phyloP scores from a whole-genome alignment of 352 stramenopile species.

The Pythium insidiosum region DNA sequence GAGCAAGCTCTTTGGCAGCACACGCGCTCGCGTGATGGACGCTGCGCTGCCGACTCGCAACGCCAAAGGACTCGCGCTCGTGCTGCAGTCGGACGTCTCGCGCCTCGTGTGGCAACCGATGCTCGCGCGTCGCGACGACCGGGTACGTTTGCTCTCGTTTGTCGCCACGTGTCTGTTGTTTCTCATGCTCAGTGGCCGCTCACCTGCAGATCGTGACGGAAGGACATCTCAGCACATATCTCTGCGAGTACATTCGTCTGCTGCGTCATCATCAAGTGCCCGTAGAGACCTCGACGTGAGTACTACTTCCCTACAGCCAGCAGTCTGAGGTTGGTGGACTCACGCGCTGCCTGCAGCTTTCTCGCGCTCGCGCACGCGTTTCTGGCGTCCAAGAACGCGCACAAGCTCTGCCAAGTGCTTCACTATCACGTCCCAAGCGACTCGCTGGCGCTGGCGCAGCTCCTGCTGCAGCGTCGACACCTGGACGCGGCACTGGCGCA shows the following conservation, averaged over 20 bases:
- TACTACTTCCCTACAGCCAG: too few species aligned
- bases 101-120: slow-evolving; percentile 41
- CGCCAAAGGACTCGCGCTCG: slow-evolving; percentile 27
- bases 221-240: slow-evolving; percentile 38
- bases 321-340: too few species aligned
- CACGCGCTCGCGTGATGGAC: too few species aligned
- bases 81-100: slow-evolving; percentile 56
- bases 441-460: slow-evolving; percentile 43
- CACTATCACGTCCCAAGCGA: slow-evolving; percentile 50
- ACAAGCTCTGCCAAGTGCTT: slow-evolving; percentile 61
- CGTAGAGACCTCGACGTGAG: slow-evolving; percentile 58
- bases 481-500: slow-evolving; percentile 30
- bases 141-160: not conserved
- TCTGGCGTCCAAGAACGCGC: slow-evolving; percentile 26
- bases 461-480: slow-evolving; percentile 28
- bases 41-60: slow-evolving; percentile 21
- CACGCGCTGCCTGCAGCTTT: slow-evolving; percentile 25
- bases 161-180: not conserved
- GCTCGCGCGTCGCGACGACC: slow-evolving; percentile 30
- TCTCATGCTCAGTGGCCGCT: not conserved
- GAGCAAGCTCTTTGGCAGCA: too few species aligned
- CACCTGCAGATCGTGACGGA: slow-evolving; percentile 20
- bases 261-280: slow-evolving; percentile 36
- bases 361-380: slow-evolving; percentile 42
- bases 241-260: slow-evolving; percentile 60